Conservation (phyloP, 495 filamentous ascomycete genomes). For the Lasiosphaeria hispida region DNA sequence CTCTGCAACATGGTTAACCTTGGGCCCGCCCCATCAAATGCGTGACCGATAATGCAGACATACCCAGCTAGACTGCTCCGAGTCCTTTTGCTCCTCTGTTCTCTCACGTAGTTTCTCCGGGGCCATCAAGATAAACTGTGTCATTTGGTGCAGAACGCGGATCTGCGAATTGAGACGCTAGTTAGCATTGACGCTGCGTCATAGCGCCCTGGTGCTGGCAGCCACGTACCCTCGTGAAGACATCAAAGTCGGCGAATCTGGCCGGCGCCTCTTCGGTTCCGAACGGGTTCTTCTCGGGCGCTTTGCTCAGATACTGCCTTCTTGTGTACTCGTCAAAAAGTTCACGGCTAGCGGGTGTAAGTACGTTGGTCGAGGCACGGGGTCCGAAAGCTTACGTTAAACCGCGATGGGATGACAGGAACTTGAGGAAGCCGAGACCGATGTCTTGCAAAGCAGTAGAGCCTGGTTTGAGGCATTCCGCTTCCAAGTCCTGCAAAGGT, state of each 20-base stretch:
- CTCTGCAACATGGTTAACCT: constrained; percentile 56
- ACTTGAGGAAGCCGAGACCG: constrained; percentile 85
- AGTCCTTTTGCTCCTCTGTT: constrained; percentile 78
- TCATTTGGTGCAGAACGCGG: constrained; percentile 83
- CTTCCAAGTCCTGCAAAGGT: constrained; percentile 74
- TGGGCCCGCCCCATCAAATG: neutral
- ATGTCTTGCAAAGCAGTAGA: constrained; percentile 76
- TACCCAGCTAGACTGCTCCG: constrained; percentile 83
- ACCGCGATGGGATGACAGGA: constrained; percentile 88
- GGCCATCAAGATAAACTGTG: constrained; percentile 85
- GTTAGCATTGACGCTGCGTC: neutral
- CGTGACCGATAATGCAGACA: constrained; percentile 25
- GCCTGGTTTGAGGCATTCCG: constrained; percentile 75
- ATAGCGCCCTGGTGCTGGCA: neutral
- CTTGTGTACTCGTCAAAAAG: constrained; percentile 94
- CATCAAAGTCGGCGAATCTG: constrained; percentile 77
- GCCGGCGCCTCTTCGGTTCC: constrained; percentile 70
- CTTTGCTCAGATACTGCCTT: constrained; percentile 83
- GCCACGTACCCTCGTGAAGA: constrained; percentile 66
- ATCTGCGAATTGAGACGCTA: constrained; percentile 44
- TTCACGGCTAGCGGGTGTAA: constrained; percentile 56
- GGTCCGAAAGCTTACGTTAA: constrained; percentile 62
- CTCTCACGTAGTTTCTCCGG: constrained; percentile 81
- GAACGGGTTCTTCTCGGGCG: constrained; percentile 79
- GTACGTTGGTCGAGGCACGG: constrained; percentile 16